Conservation (phyloP, 306 rosid species). For the Clitoria ternatea region DNA sequence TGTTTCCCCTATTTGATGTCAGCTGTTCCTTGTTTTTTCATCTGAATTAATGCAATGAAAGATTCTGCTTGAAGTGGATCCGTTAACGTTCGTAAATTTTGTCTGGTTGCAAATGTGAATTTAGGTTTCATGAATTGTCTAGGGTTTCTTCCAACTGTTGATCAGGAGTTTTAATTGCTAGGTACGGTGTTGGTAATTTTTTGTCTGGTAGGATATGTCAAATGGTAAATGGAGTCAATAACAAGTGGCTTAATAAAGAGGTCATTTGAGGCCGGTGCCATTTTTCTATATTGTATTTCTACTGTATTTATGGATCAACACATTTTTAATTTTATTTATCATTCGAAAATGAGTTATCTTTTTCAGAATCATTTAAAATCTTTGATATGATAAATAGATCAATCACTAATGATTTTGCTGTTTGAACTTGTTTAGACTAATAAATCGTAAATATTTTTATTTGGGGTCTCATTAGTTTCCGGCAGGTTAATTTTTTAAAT, state of each 20-base stretch:
- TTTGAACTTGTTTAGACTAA: too few species aligned
- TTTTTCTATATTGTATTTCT: neutral
- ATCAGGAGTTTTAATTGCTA: neutral
- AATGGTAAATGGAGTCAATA: neutral
- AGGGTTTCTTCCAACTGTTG: slow-evolving; percentile 29
- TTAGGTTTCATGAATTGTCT: slow-evolving; percentile 15
- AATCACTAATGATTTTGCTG: too few species aligned
- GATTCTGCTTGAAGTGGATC: neutral
- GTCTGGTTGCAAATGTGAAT: neutral
- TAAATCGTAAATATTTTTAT: too few species aligned
- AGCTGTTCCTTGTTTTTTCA: neutral
- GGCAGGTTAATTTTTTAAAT: too few species aligned
- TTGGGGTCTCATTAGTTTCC: too few species aligned
- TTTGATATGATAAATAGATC: neutral
- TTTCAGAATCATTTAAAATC: neutral
- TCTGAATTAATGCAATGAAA: neutral
- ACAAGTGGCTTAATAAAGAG: neutral
- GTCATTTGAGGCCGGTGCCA: neutral
- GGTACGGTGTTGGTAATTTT: neutral
- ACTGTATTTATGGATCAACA: neutral
- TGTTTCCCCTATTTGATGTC: neutral
- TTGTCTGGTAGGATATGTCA: neutral
- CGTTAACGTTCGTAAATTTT: too few species aligned
- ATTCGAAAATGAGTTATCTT: neutral
- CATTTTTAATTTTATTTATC: neutral